Conservation (phyloP, 1,284 basidiomycete genomes). For the Ganoderma sinense region DNA sequence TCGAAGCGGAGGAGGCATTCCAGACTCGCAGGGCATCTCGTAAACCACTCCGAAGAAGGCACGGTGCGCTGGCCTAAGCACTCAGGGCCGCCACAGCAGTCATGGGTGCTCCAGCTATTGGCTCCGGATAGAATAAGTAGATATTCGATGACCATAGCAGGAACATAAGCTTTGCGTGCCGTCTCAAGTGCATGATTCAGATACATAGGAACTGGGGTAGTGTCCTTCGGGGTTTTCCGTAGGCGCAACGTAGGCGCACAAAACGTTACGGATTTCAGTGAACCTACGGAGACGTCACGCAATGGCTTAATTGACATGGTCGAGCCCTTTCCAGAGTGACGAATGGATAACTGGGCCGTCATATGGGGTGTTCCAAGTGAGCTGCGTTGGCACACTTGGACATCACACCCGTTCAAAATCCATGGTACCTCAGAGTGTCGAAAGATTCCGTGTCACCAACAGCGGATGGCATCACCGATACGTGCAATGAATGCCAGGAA, state of each 20-base stretch:
- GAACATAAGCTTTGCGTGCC: neutral
- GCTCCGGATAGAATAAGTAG: neutral
- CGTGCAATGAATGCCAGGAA: conserved; percentile 4
- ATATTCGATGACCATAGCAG: neutral
- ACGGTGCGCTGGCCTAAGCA: neutral
- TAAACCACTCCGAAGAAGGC: neutral
- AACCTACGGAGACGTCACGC: neutral
- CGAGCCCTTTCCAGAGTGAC: neutral
- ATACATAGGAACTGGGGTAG: neutral
- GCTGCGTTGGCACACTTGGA: neutral
- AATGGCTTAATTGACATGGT: neutral
- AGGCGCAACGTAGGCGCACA: neutral
- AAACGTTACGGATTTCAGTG: neutral
- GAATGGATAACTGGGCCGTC: neutral
- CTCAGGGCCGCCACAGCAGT: neutral
- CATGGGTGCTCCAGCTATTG: neutral
- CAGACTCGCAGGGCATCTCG: neutral
- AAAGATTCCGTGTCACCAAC: neutral
- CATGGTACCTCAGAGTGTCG: neutral
- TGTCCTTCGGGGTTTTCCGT: neutral
- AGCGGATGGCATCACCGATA: conserved; percentile 4
- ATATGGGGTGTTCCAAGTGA: neutral
- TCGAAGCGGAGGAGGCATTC: neutral
- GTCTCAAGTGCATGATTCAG: neutral
- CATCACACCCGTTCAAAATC: neutral